These are phyloP conservation scores for Linderniella brevidens DNA, from an alignment of 257 asterid species.

Conservation along the genomic window DNA sequence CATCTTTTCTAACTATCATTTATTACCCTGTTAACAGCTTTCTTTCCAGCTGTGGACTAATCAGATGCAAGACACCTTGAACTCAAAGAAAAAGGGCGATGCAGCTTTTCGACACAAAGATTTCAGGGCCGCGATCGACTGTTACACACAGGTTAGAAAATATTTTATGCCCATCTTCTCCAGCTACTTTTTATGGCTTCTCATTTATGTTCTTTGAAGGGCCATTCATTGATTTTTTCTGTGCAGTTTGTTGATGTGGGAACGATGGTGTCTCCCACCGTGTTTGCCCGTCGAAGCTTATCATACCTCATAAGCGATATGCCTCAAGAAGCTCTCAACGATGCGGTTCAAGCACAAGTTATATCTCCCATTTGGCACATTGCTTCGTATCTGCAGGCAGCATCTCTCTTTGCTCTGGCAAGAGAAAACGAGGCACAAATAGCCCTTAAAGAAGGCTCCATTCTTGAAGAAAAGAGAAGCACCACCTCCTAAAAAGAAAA, in stretches of 20 bases:
- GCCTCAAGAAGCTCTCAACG: conserved; percentile 52
- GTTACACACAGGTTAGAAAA: conserved; percentile 36
- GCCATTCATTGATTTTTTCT: background rate
- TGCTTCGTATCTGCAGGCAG: conserved; percentile 53
- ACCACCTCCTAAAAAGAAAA: conserved; percentile 20
- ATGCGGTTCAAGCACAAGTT: conserved; percentile 62
- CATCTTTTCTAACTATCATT: too few species aligned
- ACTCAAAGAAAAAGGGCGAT: conserved; percentile 57
- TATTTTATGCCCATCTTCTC: background rate
- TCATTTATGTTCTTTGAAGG: background rate
- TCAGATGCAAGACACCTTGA: conserved; percentile 62
- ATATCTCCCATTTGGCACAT: conserved; percentile 64
- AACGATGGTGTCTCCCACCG: conserved; percentile 63
- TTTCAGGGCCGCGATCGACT: conserved; percentile 34
- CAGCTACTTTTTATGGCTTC: background rate
- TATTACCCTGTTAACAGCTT: conserved; percentile 20
- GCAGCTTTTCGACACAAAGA: conserved; percentile 52
- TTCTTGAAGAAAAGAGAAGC: conserved; percentile 40
- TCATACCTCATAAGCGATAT: conserved; percentile 43
- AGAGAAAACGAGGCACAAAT: conserved; percentile 63
- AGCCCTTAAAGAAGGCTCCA: conserved; percentile 52
- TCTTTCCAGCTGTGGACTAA: conserved; percentile 72
- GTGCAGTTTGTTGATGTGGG: conserved; percentile 59
- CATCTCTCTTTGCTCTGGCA: conserved; percentile 45
- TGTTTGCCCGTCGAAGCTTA: conserved; percentile 49